Base-by-base conservation (phyloP, 1,284 basidiomycete species). In the Microbotryum violaceum region DNA sequence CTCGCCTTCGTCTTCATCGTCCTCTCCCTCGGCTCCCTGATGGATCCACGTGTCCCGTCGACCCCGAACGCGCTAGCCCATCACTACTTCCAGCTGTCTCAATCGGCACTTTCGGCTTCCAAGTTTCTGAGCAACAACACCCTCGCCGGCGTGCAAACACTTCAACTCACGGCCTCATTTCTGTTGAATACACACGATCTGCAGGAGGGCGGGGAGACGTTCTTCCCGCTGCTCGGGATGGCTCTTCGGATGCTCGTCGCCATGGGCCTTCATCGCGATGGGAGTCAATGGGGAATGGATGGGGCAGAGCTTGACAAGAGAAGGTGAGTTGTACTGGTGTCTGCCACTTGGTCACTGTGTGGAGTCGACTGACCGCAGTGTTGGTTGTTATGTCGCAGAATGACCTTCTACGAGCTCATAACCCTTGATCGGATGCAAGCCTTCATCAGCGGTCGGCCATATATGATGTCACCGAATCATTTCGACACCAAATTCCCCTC, bases 1-100 rank as follows among this genome's bases (percentile, higher is more conserved):
- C 62, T 74, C 31, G 70, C 71, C 20, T 64, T 69, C 33, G 59
- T 73, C 52, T 71, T 71, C 59, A 62, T 71, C 46, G 48, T 74
- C 31, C 56, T 74, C 27, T 61, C 69, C 1, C 68, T 74, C 49
- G 72, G 70, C 20, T 42, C 60, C 9, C 60, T 70, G 18, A 71
- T 74, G 61, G 71, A 73, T 49, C 64, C 67, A 1, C 46, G 57
- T 31, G 33, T 45, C 4, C 69, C 66, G 3, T 37, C 70, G 6
- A 72, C 57, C 14, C 60, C 52, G n/a, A 68, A 67, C 48, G 42
- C 60, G 27, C 45, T 51, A 9, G 69, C 70, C 1, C 57, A 61
- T 1, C 53, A 54, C 51, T 70, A 61, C 54, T 67, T 68, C 49
- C 49, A 59, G n/a, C 65, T 68, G 21, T 61, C 66, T 1, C 65